Percentiles rank a stretch among this genome's conserved stretches.
These are phyloP conservation scores for Didymella pinodella DNA, from an alignment of 2,329 filamentous ascomycete genomes.

Conservation along the genomic window DNA sequence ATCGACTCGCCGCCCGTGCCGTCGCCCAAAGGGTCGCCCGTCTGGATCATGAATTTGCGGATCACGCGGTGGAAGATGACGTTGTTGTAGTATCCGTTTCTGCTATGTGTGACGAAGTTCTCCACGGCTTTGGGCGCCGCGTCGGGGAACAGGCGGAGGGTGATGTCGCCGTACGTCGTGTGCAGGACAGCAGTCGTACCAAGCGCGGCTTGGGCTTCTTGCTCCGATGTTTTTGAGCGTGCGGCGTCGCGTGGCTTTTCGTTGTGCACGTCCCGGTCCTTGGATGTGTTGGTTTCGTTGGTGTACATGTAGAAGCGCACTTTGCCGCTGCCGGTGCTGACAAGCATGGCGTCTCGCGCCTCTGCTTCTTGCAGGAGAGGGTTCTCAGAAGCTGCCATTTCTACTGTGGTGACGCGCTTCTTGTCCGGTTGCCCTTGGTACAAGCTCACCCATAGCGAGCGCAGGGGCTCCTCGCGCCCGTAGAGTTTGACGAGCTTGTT, in stretches of 20 bases:
- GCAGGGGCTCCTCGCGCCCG: constrained; percentile 86
- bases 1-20: constrained; percentile 91
- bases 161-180: constrained; percentile 92
- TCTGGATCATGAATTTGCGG: constrained; percentile 97
- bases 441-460: constrained; percentile 80
- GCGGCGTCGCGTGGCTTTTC: constrained; percentile 80
- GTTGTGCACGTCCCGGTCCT: constrained; percentile 87
- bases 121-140: constrained; percentile 94
- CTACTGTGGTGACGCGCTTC: constrained; percentile 90
- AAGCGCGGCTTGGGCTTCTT: constrained; percentile 70
- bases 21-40: constrained; percentile 84
- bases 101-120: constrained; percentile 93
- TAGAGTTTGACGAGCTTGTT: constrained; percentile 92
- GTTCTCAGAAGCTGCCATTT: constrained; percentile 96
- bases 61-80: constrained; percentile 98
- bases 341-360: constrained; percentile 85
- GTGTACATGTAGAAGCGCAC: constrained; percentile 98
- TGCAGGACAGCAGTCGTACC: constrained; percentile 86
- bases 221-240: constrained; percentile 51
- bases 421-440: constrained; percentile 97
- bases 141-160: constrained; percentile 90
- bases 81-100: constrained; percentile 93
- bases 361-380: constrained; percentile 93
- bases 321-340: constrained; percentile 84
- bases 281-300: constrained; percentile 73